Percentiles rank a stretch among this genome's conserved stretches.
phyloP scores from a whole-genome alignment of 345 rosid genomes.

The Theobroma cacao region DNA sequence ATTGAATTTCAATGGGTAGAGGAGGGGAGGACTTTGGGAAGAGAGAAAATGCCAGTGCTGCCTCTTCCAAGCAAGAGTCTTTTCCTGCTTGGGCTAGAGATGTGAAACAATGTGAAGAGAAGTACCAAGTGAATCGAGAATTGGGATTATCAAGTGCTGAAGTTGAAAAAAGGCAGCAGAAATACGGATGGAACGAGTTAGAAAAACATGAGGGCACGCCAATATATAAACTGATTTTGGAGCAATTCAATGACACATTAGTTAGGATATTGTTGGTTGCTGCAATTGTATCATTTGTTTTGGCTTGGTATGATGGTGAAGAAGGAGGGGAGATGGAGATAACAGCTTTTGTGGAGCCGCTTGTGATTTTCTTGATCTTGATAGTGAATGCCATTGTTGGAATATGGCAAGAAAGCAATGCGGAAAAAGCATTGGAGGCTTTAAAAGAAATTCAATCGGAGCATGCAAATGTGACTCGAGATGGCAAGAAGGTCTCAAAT shows the following conservation, averaged over 20 bases:
- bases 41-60: constrained; percentile 18
- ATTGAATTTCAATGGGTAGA: constrained; percentile 52
- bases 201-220: constrained; percentile 81
- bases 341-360: constrained; percentile 90
- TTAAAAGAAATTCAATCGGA: constrained; percentile 88
- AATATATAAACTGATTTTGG: constrained; percentile 57
- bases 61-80: constrained; percentile 15
- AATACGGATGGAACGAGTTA: constrained; percentile 70
- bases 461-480: constrained; percentile 70
- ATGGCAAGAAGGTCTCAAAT: constrained; percentile 41
- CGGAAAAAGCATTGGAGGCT: constrained; percentile 91
- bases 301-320: constrained; percentile 77
- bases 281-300: constrained; percentile 68
- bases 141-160: constrained; percentile 53
- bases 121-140: constrained; percentile 43
- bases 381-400: constrained; percentile 91
- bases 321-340: constrained; percentile 92
- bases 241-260: constrained; percentile 81
- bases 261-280: constrained; percentile 84
- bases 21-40: constrained; percentile 54
- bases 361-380: constrained; percentile 85
- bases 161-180: constrained; percentile 47
- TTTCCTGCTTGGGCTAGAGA: constrained; percentile 82
- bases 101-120: constrained; percentile 52
- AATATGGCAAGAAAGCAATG: constrained; percentile 90